These are phyloP conservation scores for Verticillium nonalfalfae DNA, from an alignment of 2,329 filamentous ascomycete species.

Conservation along the genomic window DNA sequence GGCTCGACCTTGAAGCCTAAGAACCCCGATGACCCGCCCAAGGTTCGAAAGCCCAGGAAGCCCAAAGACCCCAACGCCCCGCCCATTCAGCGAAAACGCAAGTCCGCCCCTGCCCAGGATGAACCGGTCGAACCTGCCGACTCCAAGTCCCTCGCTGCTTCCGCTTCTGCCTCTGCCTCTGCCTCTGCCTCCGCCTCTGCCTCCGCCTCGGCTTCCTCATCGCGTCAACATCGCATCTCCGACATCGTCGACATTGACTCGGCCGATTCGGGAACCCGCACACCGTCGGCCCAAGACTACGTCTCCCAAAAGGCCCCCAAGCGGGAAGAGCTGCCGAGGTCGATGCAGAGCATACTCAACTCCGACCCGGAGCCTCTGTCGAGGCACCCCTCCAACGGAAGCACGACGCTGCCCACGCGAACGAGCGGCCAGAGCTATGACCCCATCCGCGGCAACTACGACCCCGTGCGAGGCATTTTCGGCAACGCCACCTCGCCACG, in stretches of 20 bases:
- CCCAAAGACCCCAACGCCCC: conserved; percentile 53
- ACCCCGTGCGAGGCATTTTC: conserved; percentile 47
- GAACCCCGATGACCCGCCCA: conserved; percentile 35
- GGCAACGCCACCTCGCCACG: conserved; percentile 42
- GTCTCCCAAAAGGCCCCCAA: conserved; percentile 40
- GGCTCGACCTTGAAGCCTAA: conserved; percentile 45
- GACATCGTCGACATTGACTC: conserved; percentile 23
- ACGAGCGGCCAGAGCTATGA: conserved; percentile 83
- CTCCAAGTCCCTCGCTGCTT: conserved; percentile 23
- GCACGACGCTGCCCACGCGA: conserved; percentile 38
- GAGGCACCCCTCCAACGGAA: conserved; percentile 35
- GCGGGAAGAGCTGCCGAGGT: conserved; percentile 42
- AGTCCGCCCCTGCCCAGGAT: conserved; percentile 33
- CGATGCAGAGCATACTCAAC: conserved; percentile 52
- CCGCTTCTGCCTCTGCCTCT: conserved; percentile 16
- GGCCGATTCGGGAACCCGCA: conserved; percentile 8
- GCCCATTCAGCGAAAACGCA: conserved; percentile 48
- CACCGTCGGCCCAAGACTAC: conserved; percentile 19
- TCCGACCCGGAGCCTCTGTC: conserved; percentile 38
- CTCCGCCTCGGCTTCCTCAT: conserved; percentile 17
- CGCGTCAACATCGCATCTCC: conserved; percentile 31
- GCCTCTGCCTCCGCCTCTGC: conserved; percentile 23
- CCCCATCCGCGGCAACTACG: conserved; percentile 74
- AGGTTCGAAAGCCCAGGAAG: conserved; percentile 48
- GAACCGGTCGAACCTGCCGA: conserved; percentile 24